Evolutionary conservation across 805 yeast genomes (phyloP).

Genomic region (Lipomyces starkeyi): DNA sequence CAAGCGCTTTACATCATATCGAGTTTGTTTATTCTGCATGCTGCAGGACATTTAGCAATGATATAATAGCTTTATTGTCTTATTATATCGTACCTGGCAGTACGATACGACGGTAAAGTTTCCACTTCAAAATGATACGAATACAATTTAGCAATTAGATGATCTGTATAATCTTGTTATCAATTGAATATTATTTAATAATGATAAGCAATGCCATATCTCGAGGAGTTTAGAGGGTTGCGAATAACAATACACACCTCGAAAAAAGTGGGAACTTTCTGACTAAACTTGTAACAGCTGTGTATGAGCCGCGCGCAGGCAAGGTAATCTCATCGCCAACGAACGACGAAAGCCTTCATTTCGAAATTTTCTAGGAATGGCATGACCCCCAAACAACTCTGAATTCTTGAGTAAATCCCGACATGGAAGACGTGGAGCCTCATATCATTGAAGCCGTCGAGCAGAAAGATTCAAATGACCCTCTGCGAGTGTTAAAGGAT

Average conservation of each 20-base stretch:
- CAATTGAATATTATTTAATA: too few relatives aligned
- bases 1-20: background rate
- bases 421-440: constrained; percentile 36
- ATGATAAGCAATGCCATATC: background rate
- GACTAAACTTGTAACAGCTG: background rate
- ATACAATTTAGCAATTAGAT: background rate
- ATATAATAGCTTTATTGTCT: too few relatives aligned
- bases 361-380: too few relatives aligned
- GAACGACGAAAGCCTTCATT: background rate
- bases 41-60: too few relatives aligned
- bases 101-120: too few relatives aligned
- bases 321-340: background rate
- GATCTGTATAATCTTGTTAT: background rate
- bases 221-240: background rate
- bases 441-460: constrained; percentile 37
- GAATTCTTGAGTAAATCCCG: background rate
- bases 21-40: too few relatives aligned
- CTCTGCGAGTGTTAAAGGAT: constrained; percentile 66
- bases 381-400: background rate
- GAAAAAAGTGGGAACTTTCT: background rate
- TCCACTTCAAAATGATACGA: background rate
- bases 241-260: background rate
- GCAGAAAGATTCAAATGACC: constrained; percentile 18
- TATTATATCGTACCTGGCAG: too few relatives aligned
- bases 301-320: background rate